These are phyloP conservation scores for Cardamine chenopodiifolia DNA, from an alignment of 345 rosid genomes.

Conservation along the genomic window DNA sequence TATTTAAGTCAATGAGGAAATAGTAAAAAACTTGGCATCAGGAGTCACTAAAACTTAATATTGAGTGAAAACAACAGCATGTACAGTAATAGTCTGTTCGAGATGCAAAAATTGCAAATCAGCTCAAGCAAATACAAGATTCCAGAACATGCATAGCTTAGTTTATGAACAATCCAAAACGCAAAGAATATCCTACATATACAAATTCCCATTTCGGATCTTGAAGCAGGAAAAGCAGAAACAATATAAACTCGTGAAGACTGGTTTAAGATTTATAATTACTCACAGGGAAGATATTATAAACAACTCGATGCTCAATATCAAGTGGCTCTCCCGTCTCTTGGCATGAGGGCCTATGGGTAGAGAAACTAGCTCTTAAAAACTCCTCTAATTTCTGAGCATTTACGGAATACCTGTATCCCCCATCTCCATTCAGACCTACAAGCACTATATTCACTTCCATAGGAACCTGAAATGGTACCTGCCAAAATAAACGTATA, in stretches of 20 bases:
- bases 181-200: not conserved
- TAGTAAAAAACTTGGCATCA: not conserved
- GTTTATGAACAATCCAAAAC: conserved; percentile 15
- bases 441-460: conserved; percentile 90
- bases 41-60: not conserved
- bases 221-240: not conserved
- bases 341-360: conserved; percentile 81
- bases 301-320: conserved; percentile 87
- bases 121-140: conserved; percentile 25
- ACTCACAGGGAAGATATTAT: conserved; percentile 78
- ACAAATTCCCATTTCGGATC: not conserved
- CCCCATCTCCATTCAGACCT: conserved; percentile 90
- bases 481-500: conserved; percentile 50
- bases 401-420: conserved; percentile 72
- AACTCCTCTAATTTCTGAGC: conserved; percentile 81
- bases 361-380: conserved; percentile 69
- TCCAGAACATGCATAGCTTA: conserved; percentile 18
- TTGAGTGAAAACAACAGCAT: not conserved
- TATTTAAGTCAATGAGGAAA: conserved; percentile 4
- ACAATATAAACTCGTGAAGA: not conserved
- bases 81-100: conserved; percentile 12
- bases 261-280: not conserved
- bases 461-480: conserved; percentile 95
- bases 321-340: conserved; percentile 94
- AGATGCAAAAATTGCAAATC: conserved; percentile 1